Evolutionary conservation across 495 filamentous ascomycete genomes (phyloP).

Genomic region (Massariosphaeria phaeospora): DNA sequence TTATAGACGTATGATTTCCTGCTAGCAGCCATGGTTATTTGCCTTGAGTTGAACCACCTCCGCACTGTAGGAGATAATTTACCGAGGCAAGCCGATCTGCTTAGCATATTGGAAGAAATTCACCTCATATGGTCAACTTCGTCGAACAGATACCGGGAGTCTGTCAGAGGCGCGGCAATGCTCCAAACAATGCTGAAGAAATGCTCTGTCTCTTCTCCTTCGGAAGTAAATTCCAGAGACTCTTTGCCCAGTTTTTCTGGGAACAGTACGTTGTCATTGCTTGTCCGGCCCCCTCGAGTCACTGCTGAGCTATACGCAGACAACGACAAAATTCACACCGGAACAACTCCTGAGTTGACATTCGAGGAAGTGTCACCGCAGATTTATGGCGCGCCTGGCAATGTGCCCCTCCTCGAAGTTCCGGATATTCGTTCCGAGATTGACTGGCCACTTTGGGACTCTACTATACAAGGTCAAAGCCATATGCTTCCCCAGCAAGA

Average conservation of each 20-base stretch:
- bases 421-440: slow-evolving; percentile 28
- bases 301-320: slow-evolving; percentile 7
- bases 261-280: slow-evolving; percentile 11
- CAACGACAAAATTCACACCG: neutral
- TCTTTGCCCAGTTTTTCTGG: neutral
- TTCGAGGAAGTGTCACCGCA: slow-evolving; percentile 3
- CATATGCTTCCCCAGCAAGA: slow-evolving; percentile 15
- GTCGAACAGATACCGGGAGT: slow-evolving; percentile 23
- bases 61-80: neutral
- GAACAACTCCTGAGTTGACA: neutral
- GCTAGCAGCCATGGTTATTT: slow-evolving; percentile 50
- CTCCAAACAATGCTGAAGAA: slow-evolving; percentile 29
- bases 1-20: slow-evolving; percentile 49
- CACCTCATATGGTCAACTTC: slow-evolving; percentile 18
- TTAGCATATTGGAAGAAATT: slow-evolving; percentile 15
- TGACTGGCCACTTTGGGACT: slow-evolving; percentile 30
- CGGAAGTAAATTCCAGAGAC: neutral
- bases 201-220: neutral
- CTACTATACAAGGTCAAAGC: slow-evolving; percentile 14
- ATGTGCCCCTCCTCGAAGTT: slow-evolving; percentile 13
- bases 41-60: slow-evolving; percentile 44
- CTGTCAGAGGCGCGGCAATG: slow-evolving; percentile 17
- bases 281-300: too few species aligned
- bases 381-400: slow-evolving; percentile 9
- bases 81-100: slow-evolving; percentile 10